Evolutionary conservation across 140 eudicot genomes (phyloP), one percentile per base, ranked within the genome.

Genomic region (Flaveria floridana): DNA sequence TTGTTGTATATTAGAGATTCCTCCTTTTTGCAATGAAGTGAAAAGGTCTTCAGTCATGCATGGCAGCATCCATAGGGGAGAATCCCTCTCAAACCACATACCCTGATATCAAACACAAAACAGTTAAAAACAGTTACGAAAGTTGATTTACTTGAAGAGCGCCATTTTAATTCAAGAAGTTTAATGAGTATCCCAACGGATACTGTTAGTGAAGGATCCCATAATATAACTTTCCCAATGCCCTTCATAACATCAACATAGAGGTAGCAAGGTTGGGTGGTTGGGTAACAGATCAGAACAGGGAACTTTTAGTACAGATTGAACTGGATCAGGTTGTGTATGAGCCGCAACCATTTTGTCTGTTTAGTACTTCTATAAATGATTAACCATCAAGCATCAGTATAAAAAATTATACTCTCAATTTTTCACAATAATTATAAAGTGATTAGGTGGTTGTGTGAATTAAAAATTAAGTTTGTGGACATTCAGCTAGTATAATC

Each of bases 1-100:
- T 61, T 90, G 97, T 68, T 79, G 88, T 51, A 93, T 67, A 80
- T 78, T 81, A 15, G 76, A 68, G 15, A 90, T 85, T 58, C 94
- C 93, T 69, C 76, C 89, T 75, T 70, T 86, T 65, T 70, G 81
- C 69, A 93, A 75, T 59, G 72, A 82, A 75, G 42, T 72, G 73
- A 82, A 34, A 70, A 93, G 88, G 34, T 88, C 93, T 20, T 78
- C 86, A 76, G 85, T 90, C 97, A 93, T 90, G 83, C 91, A 82
- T 71, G 99, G 97, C 82, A 93, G 69, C 97, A 93, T 93, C 91
- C 88, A 78, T 48, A 93, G 79, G 25, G 95, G 83, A 68, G 99
- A 88, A 75, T 86, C 91, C 63, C 81, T 83, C 78, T 86, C 96
- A 76, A 78, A 84, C 99, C 99, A 93, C 71, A 93, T 84, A 55